Conservation (phyloP, 257 asterid genomes). For the Ligustrum vulgare region DNA sequence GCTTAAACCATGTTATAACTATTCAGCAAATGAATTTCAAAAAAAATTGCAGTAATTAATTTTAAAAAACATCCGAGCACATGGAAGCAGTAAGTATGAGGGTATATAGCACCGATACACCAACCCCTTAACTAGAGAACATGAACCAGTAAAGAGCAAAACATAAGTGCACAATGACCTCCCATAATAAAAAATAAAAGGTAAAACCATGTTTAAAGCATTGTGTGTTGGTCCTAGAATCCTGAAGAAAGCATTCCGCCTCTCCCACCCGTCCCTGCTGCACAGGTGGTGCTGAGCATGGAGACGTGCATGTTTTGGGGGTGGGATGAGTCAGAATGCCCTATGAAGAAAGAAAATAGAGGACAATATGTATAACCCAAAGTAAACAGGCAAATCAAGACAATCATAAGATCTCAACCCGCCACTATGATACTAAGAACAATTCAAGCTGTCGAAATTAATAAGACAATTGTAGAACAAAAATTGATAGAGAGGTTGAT, state of each 20-base stretch:
- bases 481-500: slow-evolving; percentile 2
- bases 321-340: slow-evolving; percentile 6
- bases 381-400: slow-evolving; percentile 17
- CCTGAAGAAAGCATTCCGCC: not conserved
- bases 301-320: not conserved
- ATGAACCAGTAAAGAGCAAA: not conserved
- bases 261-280: not conserved
- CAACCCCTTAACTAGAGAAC: not conserved
- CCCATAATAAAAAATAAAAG: not conserved
- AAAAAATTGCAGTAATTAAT: slow-evolving; percentile 1
- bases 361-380: slow-evolving; percentile 9
- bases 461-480: not conserved
- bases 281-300: not conserved
- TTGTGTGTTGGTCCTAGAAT: not conserved
- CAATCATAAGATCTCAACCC: not conserved
- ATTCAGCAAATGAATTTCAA: not conserved
- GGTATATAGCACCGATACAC: not conserved
- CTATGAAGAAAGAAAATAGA: not conserved
- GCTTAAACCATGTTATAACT: not conserved
- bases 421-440: not conserved
- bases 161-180: not conserved
- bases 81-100: not conserved
- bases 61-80: not conserved
- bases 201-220: not conserved
- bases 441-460: not conserved